phyloP scores from a whole-genome alignment of 148 eudicot species.

The Camellia lanceoleosa region DNA sequence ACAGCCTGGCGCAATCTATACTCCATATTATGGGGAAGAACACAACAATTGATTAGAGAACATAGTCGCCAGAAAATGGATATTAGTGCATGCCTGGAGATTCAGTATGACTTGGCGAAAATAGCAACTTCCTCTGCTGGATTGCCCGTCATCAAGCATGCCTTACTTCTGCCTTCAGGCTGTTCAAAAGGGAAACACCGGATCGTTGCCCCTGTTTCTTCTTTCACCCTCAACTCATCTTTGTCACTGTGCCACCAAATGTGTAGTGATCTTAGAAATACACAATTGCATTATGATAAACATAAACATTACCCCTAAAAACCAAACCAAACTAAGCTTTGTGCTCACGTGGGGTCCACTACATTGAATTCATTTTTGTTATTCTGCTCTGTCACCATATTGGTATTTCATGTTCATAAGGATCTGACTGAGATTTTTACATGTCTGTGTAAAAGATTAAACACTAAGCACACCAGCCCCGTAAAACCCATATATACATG shows the following conservation, averaged over 20 bases:
- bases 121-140: conserved; percentile 94
- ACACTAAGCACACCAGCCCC: too few relatives aligned
- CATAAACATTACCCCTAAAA: not conserved
- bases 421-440: too few relatives aligned
- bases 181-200: conserved; percentile 96
- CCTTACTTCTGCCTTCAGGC: conserved; percentile 58
- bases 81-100: not conserved
- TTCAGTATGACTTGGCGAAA: conserved; percentile 90
- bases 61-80: not conserved
- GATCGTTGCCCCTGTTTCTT: conserved; percentile 96
- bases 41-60: not conserved
- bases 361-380: too few relatives aligned
- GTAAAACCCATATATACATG: not conserved
- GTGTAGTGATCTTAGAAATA: not conserved
- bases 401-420: too few relatives aligned
- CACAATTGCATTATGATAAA: not conserved
- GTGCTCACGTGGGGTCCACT: too few relatives aligned
- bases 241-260: conserved; percentile 51
- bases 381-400: too few relatives aligned
- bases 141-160: conserved; percentile 84
- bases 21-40: not conserved
- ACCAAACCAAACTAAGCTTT: too few relatives aligned
- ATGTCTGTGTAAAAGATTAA: too few relatives aligned
- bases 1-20: not conserved
- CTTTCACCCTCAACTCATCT: conserved; percentile 85